Percentiles rank a stretch among this genome's conserved stretches.
phyloP scores from a whole-genome alignment of 2,329 filamentous ascomycete genomes.

The Raffaelea deltoideospora region DNA sequence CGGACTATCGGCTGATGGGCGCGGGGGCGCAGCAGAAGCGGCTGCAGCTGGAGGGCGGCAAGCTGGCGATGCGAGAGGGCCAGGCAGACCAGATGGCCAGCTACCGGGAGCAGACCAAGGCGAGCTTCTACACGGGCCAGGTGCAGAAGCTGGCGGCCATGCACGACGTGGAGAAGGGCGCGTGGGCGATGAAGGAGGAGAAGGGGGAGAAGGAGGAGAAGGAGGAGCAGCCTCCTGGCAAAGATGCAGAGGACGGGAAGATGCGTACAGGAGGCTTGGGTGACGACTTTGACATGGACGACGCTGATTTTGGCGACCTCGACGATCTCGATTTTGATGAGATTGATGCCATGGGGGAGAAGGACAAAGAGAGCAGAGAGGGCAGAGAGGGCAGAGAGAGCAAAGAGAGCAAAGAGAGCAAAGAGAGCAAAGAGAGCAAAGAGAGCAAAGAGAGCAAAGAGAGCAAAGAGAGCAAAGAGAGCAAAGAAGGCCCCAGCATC shows the following conservation, averaged over 20 bases:
- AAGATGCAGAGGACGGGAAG: not conserved
- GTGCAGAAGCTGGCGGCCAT: slow-evolving; percentile 26
- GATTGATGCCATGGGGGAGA: no score
- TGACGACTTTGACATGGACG: no score
- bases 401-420: slow-evolving; percentile 7
- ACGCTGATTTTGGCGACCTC: no score
- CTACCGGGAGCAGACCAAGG: slow-evolving; percentile 69
- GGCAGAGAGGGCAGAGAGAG: not conserved
- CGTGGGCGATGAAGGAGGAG: not conserved
- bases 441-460: no score
- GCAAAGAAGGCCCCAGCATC: no score
- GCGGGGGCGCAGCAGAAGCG: slow-evolving; percentile 73
- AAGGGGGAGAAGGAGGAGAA: not conserved
- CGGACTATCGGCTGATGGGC: slow-evolving; percentile 68
- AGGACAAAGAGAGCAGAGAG: not conserved
- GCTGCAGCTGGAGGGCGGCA: slow-evolving; percentile 43
- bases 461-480: no score
- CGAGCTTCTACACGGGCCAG: slow-evolving; percentile 70
- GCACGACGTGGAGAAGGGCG: slow-evolving; percentile 3
- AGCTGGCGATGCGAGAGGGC: slow-evolving; percentile 53
- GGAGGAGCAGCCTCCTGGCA: no score
- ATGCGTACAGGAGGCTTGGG: not conserved
- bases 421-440: no score
- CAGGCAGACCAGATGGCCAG: slow-evolving; percentile 46
- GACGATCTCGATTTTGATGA: no score